Evolutionary conservation across 352 stramenopile species (phyloP).

Genomic region (Phytopythium litorale): DNA sequence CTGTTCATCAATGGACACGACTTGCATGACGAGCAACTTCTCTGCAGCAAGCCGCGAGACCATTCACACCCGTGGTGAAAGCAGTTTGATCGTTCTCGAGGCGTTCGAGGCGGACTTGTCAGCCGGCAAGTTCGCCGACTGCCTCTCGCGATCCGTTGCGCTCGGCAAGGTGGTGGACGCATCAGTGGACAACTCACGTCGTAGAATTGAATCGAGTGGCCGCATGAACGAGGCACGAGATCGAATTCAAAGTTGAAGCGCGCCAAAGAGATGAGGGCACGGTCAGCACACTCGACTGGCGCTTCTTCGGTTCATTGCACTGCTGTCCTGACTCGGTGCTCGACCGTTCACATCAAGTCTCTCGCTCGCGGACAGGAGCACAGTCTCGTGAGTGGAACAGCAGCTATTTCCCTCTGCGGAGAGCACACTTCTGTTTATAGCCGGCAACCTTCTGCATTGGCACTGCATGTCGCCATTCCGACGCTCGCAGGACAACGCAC

Average conservation of each 20-base stretch:
- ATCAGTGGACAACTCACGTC: constrained; percentile 41
- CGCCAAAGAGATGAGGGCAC: no score
- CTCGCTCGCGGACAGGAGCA: no score
- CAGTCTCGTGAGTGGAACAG: no score
- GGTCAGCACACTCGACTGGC: no score
- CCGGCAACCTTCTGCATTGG: no score
- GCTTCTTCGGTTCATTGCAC: no score
- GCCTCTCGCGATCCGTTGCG: constrained; percentile 41
- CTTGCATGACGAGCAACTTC: constrained; percentile 14
- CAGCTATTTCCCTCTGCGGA: no score
- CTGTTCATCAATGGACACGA: constrained; percentile 29
- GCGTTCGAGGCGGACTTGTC: not conserved
- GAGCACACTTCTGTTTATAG: not conserved
- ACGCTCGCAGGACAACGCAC: not conserved
- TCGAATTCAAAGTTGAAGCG: no score
- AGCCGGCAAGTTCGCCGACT: constrained; percentile 32
- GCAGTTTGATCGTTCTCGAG: constrained; percentile 4
- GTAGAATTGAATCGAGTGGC: constrained; percentile 6
- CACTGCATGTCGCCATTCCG: not conserved
- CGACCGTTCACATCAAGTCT: no score
- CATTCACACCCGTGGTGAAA: constrained; percentile 16
- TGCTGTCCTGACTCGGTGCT: no score
- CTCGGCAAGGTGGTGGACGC: constrained; percentile 34
- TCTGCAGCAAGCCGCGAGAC: constrained; percentile 17
- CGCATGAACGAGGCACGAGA: no score